Conservation (phyloP, 75 land plant species). For the Isoetes taiwanensis region DNA sequence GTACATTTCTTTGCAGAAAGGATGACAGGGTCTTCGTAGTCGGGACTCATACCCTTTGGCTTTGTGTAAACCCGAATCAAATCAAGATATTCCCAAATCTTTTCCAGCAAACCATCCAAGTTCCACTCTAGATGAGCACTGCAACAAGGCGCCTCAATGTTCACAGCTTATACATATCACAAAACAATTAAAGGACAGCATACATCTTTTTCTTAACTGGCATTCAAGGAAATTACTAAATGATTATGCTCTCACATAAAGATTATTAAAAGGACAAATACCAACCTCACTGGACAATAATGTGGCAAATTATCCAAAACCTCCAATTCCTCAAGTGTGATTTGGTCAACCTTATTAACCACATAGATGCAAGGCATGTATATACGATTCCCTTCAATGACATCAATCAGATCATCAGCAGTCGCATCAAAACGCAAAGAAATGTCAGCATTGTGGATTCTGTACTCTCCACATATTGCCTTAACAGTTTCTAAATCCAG, state of each 20-base stretch:
- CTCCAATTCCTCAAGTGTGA: constrained; percentile 93
- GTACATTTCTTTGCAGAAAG: constrained; percentile 78
- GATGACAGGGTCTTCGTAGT: constrained; percentile 98
- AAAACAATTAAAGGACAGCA: not conserved
- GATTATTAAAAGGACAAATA: not conserved
- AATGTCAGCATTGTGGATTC: constrained; percentile 96
- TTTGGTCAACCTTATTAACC: constrained; percentile 96
- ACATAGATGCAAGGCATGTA: constrained; percentile 97
- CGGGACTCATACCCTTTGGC: constrained; percentile 14
- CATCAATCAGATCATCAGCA: constrained; percentile 98
- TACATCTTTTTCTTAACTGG: not conserved
- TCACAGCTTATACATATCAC: not conserved
- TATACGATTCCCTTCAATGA: constrained; percentile 93
- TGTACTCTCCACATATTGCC: constrained; percentile 97
- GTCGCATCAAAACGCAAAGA: constrained; percentile 93
- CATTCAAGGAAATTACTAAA: too few relatives aligned
- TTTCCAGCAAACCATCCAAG: not conserved
- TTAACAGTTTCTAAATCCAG: constrained; percentile 97
- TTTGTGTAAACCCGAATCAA: not conserved
- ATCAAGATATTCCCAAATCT: constrained; percentile 26
- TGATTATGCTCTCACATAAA: not conserved
- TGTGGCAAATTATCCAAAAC: constrained; percentile 96
- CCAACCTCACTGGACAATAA: constrained; percentile 99
- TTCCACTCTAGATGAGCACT: constrained; percentile 99
- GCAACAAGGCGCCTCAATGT: too few relatives aligned